Conservation (phyloP, 768 basidiomycete genomes). For the Leccinellum luteum region DNA sequence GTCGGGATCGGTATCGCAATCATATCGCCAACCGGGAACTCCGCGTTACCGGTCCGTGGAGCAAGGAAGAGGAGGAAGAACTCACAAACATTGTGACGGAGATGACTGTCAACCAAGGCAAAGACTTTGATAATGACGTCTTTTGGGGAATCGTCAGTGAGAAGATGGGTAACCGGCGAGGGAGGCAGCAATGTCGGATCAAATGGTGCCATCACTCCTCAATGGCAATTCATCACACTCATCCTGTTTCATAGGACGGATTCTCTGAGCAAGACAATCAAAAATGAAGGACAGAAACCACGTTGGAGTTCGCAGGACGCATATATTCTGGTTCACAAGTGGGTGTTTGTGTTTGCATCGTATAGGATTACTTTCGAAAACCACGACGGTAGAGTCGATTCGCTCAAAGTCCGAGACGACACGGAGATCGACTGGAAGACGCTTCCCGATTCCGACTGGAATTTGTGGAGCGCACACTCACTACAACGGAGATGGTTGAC, state of each 20-base stretch:
- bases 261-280: conserved; percentile 65
- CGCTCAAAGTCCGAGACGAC: conserved; percentile 72
- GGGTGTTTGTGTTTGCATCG: conserved; percentile 4
- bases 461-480: conserved; percentile 79
- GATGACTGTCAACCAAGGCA: conserved; percentile 71
- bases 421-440: conserved; percentile 85
- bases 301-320: conserved; percentile 78
- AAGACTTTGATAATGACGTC: conserved; percentile 71
- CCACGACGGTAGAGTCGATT: conserved; percentile 54
- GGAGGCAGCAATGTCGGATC: conserved; percentile 81
- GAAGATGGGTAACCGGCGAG: conserved; percentile 72
- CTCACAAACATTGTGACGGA: conserved; percentile 72
- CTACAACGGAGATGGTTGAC: conserved; percentile 79
- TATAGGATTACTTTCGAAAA: neutral
- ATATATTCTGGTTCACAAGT: conserved; percentile 82
- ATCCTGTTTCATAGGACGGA: conserved; percentile 57
- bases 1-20: conserved; percentile 83
- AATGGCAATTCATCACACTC: neutral
- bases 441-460: conserved; percentile 72
- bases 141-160: conserved; percentile 81
- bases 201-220: conserved; percentile 61
- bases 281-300: conserved; percentile 66
- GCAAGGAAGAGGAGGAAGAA: conserved; percentile 75
- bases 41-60: conserved; percentile 69
- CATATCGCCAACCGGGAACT: conserved; percentile 68